Percentiles rank a stretch among this genome's conserved stretches.
Conservation (phyloP, 2,329 filamentous ascomycete genomes). For the Fusarium neocosmosporiellum region DNA sequence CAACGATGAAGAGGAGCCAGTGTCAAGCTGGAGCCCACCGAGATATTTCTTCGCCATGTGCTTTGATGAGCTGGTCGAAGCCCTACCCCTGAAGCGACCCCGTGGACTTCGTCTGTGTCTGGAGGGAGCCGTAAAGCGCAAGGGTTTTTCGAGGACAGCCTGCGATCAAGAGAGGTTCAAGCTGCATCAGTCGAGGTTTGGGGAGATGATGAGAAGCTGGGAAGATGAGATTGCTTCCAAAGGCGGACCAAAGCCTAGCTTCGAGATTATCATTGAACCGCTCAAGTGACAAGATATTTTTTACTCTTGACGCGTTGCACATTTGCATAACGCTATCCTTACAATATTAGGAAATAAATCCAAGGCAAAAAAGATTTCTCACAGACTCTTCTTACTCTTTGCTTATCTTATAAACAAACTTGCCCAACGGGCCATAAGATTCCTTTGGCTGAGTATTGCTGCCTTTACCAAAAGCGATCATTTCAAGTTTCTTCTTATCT, state of each 20-base stretch:
- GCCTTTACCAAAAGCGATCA: neutral
- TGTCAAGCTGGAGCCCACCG: neutral
- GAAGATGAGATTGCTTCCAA: neutral
- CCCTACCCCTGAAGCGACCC: neutral
- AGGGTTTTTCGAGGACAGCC: neutral
- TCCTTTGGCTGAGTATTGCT: no score
- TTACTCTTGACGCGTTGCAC: no score
- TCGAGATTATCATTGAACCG: conserved; percentile 1
- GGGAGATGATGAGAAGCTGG: neutral
- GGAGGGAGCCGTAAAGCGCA: neutral
- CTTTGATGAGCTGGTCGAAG: neutral
- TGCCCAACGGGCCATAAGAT: no score
- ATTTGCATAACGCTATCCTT: no score
- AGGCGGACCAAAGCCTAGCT: neutral
- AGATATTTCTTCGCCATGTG: neutral
- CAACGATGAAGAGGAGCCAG: neutral
- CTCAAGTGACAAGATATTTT: no score
- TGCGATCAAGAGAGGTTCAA: neutral
- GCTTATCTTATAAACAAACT: no score
- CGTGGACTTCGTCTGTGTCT: neutral
- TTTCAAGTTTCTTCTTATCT: neutral
- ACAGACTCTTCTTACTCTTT: neutral
- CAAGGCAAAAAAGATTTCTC: neutral
- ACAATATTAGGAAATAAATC: no score
- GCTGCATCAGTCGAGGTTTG: neutral